These are phyloP conservation scores for Ziziphus jujuba DNA, from an alignment of 306 rosid species.

Conservation along the genomic window DNA sequence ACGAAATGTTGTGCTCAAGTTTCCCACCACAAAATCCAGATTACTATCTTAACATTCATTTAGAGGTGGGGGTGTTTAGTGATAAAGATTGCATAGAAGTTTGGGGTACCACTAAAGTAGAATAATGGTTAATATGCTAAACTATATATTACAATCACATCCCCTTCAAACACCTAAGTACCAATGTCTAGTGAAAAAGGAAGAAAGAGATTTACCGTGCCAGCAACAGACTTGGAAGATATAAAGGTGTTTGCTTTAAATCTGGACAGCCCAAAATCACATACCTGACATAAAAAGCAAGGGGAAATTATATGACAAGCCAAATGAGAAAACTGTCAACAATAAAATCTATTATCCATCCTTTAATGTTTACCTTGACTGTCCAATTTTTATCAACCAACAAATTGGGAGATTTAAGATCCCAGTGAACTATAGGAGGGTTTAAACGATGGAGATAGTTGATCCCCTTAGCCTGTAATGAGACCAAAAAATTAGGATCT, in stretches of 20 bases:
- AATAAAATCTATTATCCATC: conserved; percentile 12
- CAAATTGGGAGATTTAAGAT: conserved; percentile 95
- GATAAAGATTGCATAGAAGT: too few relatives aligned
- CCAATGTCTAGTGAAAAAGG: neutral
- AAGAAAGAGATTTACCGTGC: conserved; percentile 68
- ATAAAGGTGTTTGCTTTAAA: conserved; percentile 88
- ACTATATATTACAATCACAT: too few relatives aligned
- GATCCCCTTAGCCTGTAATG: conserved; percentile 91
- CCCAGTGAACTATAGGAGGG: conserved; percentile 97
- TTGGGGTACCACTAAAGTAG: too few relatives aligned
- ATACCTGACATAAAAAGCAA: conserved; percentile 51
- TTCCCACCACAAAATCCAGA: too few relatives aligned
- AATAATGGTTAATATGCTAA: too few relatives aligned
- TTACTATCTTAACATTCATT: too few relatives aligned
- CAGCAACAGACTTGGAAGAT: conserved; percentile 93
- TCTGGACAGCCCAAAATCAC: conserved; percentile 98
- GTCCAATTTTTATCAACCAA: conserved; percentile 96
- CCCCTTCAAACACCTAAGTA: neutral
- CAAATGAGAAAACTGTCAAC: neutral
- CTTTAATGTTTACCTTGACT: conserved; percentile 55
- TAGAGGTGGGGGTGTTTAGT: too few relatives aligned
- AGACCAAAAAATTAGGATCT: conserved; percentile 6
- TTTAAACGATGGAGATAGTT: conserved; percentile 90
- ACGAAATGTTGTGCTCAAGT: too few relatives aligned
- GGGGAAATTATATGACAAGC: conserved; percentile 4